phyloP scores from a whole-genome alignment of 257 asterid genomes.

The Cinchona pubescens region DNA sequence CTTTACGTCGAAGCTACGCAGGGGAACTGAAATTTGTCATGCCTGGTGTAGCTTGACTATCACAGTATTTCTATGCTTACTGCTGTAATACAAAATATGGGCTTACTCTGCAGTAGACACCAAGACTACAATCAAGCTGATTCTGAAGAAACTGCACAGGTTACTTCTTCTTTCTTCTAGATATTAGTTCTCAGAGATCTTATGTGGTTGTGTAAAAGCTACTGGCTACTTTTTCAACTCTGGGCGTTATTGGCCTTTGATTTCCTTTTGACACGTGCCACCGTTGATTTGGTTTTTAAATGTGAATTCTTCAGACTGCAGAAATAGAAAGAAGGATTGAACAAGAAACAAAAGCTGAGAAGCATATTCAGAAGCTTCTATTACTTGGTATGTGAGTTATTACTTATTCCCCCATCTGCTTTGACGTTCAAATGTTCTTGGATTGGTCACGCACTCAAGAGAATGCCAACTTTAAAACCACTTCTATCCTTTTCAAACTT shows the following conservation, averaged over 20 bases:
- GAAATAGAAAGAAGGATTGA: conserved; percentile 95
- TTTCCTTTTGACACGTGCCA: neutral
- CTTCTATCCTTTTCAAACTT: neutral
- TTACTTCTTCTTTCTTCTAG: conserved; percentile 27
- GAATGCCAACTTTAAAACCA: neutral
- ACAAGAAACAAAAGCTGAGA: conserved; percentile 94
- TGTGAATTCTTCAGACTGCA: conserved; percentile 61
- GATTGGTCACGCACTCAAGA: neutral
- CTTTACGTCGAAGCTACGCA: conserved; percentile 20
- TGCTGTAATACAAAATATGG: conserved; percentile 56
- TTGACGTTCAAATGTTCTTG: conserved; percentile 5
- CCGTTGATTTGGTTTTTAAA: conserved; percentile 5
- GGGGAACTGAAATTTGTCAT: conserved; percentile 30
- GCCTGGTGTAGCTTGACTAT: conserved; percentile 36
- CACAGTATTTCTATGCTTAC: conserved; percentile 41
- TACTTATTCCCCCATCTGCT: conserved; percentile 8
- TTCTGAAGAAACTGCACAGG: conserved; percentile 88
- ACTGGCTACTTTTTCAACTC: neutral
- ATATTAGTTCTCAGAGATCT: neutral
- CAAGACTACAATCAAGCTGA: conserved; percentile 56
- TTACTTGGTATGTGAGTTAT: conserved; percentile 64
- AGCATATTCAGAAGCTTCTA: conserved; percentile 93
- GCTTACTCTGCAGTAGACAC: conserved; percentile 89
- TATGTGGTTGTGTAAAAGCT: neutral
- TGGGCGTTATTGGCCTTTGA: neutral